Conservation (phyloP, 768 basidiomycete genomes). For the Leucocoprinus sp. region DNA sequence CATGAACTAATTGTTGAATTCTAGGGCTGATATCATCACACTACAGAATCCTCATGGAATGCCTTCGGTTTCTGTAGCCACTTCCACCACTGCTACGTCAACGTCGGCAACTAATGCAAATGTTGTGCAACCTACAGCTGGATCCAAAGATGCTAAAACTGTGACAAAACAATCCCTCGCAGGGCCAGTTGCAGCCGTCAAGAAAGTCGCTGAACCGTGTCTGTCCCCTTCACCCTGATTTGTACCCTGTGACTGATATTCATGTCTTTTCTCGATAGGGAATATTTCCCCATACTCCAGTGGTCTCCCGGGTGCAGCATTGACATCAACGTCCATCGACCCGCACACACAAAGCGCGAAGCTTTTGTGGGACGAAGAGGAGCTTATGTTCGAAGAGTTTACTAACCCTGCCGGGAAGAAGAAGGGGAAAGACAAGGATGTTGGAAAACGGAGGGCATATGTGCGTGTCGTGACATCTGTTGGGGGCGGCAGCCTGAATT, state of each 20-base stretch:
- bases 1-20: slow-evolving; percentile 8
- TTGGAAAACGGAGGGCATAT: slow-evolving; percentile 87
- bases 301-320: slow-evolving; percentile 83
- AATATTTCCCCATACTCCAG: slow-evolving; percentile 88
- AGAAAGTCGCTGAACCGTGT: slow-evolving; percentile 64
- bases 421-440: slow-evolving; percentile 89
- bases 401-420: slow-evolving; percentile 62
- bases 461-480: slow-evolving; percentile 92
- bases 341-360: slow-evolving; percentile 62
- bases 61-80: slow-evolving; percentile 43
- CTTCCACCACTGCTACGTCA: slow-evolving; percentile 16
- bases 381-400: slow-evolving; percentile 96
- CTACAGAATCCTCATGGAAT: slow-evolving; percentile 86
- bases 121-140: slow-evolving; percentile 22
- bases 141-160: slow-evolving; percentile 12
- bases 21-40: slow-evolving; percentile 83
- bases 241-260: neutral
- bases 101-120: slow-evolving; percentile 14
- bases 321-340: slow-evolving; percentile 89
- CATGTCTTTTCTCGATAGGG: slow-evolving; percentile 42
- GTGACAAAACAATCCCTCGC: slow-evolving; percentile 25
- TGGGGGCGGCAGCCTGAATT: slow-evolving; percentile 75
- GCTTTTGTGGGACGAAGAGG: slow-evolving; percentile 97
- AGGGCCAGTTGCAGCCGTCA: slow-evolving; percentile 32
- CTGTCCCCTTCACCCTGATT: slow-evolving; percentile 17